phyloP scores from a whole-genome alignment of 2,329 filamentous ascomycete species.

The Dactylonectria macrodidyma region DNA sequence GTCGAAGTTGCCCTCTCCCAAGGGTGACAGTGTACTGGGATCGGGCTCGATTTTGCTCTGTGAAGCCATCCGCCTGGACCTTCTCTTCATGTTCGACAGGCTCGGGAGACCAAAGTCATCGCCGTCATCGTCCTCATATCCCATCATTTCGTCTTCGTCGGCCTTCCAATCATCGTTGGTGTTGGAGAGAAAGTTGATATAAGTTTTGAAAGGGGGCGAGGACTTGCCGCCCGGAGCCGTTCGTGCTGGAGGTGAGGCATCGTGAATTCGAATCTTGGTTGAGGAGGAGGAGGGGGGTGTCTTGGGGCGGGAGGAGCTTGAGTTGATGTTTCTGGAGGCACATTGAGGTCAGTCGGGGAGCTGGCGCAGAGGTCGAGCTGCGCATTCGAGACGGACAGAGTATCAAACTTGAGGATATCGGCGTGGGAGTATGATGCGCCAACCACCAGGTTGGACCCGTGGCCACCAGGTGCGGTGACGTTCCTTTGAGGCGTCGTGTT shows the following conservation, averaged over 20 bases:
- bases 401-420: slow-evolving; percentile 91
- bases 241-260: slow-evolving; percentile 70
- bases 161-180: slow-evolving; percentile 87
- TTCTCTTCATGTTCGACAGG: slow-evolving; percentile 90
- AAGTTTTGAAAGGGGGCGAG: slow-evolving; percentile 77
- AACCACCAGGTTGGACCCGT: slow-evolving; percentile 82
- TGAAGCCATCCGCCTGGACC: slow-evolving; percentile 68
- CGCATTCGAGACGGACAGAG: slow-evolving; percentile 69
- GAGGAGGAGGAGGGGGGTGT: slow-evolving; percentile 79
- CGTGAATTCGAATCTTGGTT: slow-evolving; percentile 64
- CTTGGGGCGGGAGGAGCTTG: slow-evolving; percentile 74
- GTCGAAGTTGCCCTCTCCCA: slow-evolving; percentile 55
- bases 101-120: slow-evolving; percentile 97
- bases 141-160: slow-evolving; percentile 82
- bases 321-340: slow-evolving; percentile 67
- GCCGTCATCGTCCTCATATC: slow-evolving; percentile 88
- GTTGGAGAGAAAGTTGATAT: slow-evolving; percentile 85
- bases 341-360: slow-evolving; percentile 27
- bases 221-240: slow-evolving; percentile 69
- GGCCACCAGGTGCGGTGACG: slow-evolving; percentile 55
- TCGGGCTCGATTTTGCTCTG: slow-evolving; percentile 50
- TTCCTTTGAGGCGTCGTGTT: slow-evolving; percentile 66
- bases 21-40: slow-evolving; percentile 53
- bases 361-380: not conserved
- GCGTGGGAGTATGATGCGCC: slow-evolving; percentile 97